A percentile compares a stretch with the other conserved stretches of the same genome.
phyloP scores from a whole-genome alignment of 176 grass and related monocot genomes.

The Paspalum notatum region DNA sequence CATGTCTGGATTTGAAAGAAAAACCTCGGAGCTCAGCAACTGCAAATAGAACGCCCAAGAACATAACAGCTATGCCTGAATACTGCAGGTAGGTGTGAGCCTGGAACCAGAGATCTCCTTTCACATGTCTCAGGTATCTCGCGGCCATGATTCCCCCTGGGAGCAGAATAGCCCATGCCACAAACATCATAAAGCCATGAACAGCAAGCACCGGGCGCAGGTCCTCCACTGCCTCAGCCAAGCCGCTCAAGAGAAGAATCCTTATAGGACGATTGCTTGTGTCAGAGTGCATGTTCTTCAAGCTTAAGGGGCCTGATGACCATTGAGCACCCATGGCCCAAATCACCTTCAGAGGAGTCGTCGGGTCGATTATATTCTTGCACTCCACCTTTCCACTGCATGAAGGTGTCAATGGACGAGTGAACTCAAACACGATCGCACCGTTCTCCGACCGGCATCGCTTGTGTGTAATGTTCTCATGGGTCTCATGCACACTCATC shows the following conservation, averaged over 20 bases:
- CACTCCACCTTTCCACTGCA: constrained; percentile 77
- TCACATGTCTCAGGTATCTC: constrained; percentile 81
- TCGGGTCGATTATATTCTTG: constrained; percentile 74
- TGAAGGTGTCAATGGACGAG: constrained; percentile 55
- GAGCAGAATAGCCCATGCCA: constrained; percentile 76
- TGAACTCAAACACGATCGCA: constrained; percentile 76
- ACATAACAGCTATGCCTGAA: constrained; percentile 70
- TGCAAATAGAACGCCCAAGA: constrained; percentile 79
- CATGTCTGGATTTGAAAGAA: constrained; percentile 64
- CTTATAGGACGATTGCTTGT: constrained; percentile 72
- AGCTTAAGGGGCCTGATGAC: constrained; percentile 54
- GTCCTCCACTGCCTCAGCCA: constrained; percentile 79
- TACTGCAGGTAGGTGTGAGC: constrained; percentile 81
- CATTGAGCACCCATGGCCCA: constrained; percentile 87
- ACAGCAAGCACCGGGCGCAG: constrained; percentile 74
- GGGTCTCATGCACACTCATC: constrained; percentile 59
- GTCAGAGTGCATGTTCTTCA: constrained; percentile 80
- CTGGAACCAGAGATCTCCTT: constrained; percentile 74
- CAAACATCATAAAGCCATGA: constrained; percentile 98
- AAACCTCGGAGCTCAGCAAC: constrained; percentile 80
- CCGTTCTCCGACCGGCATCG: constrained; percentile 68
- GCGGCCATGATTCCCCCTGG: constrained; percentile 70
- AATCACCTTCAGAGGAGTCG: constrained; percentile 80
- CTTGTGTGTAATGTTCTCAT: constrained; percentile 73
- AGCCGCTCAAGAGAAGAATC: constrained; percentile 61